Evolutionary conservation across 768 basidiomycete genomes (phyloP).

Genomic region (Auriscalpium microsporum): DNA sequence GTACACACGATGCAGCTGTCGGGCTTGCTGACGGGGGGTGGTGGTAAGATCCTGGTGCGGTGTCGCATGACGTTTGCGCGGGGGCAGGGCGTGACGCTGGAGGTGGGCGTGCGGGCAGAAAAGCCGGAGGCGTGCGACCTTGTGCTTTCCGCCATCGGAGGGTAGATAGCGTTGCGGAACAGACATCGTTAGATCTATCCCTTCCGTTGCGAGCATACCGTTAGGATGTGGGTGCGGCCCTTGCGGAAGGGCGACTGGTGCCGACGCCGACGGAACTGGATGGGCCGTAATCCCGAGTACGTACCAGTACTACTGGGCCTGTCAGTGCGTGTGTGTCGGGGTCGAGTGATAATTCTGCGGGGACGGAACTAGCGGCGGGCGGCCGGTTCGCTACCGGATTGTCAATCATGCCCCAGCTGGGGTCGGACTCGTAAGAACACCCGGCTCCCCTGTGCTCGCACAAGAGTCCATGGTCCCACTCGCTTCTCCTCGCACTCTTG

Average conservation of each 20-base stretch:
- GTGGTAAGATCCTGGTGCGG: conserved; percentile 91
- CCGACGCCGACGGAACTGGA: conserved; percentile 11
- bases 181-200: no score
- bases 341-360: not conserved
- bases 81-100: conserved; percentile 87
- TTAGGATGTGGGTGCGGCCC: no score
- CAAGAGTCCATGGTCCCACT: conserved; percentile 7
- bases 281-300: no score
- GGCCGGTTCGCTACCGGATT: not conserved
- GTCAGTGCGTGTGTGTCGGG: not conserved
- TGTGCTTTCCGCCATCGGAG: conserved; percentile 84
- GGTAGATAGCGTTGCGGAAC: conserved; percentile 26
- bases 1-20: conserved; percentile 94
- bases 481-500: conserved; percentile 1
- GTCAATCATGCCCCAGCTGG: not conserved
- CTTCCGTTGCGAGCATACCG: no score
- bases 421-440: conserved; percentile 4
- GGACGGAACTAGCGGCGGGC: not conserved
- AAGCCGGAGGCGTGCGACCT: conserved; percentile 79
- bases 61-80: conserved; percentile 93
- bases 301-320: no score
- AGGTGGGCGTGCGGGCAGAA: conserved; percentile 87
- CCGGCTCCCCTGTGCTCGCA: not conserved
- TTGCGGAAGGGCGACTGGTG: not conserved
- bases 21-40: conserved; percentile 84